A percentile compares a stretch with the other conserved stretches of the same genome.
phyloP scores from a whole-genome alignment of 352 stramenopile species.

The Nothophytophthora sp. region DNA sequence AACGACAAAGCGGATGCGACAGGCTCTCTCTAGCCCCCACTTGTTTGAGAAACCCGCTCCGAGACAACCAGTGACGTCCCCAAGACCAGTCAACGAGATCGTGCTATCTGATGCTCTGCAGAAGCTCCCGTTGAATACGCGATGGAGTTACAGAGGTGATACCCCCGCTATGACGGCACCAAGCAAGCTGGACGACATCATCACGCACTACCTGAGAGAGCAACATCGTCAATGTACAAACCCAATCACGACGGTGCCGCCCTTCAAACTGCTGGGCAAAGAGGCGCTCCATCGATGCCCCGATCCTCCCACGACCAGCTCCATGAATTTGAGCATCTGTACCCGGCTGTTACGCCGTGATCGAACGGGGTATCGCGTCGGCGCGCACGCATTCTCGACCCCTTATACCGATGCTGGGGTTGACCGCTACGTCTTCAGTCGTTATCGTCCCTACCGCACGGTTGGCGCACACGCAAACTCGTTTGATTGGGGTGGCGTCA shows the following conservation, averaged over 20 bases:
- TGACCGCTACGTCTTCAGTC: conserved; percentile 79
- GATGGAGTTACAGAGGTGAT: conserved; percentile 26
- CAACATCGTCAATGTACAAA: conserved; percentile 89
- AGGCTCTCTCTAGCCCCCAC: conserved; percentile 25
- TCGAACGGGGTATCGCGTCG: conserved; percentile 48
- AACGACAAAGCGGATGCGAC: conserved; percentile 34
- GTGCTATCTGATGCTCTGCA: conserved; percentile 24
- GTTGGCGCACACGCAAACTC: conserved; percentile 49
- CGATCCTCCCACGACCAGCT: conserved; percentile 45
- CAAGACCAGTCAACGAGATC: conserved; percentile 13
- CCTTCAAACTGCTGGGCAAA: conserved; percentile 75
- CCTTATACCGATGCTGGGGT: conserved; percentile 67
- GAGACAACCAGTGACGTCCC: conserved; percentile 19
- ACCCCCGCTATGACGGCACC: conserved; percentile 3
- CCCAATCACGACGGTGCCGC: conserved; percentile 83
- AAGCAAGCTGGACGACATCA: conserved; percentile 82
- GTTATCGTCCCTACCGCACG: conserved; percentile 69
- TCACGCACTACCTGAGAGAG: conserved; percentile 85
- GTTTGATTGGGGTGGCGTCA: conserved; percentile 61
- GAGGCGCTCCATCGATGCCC: conserved; percentile 71
- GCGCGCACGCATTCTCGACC: conserved; percentile 41
- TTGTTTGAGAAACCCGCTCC: conserved; percentile 30
- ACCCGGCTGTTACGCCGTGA: conserved; percentile 53
- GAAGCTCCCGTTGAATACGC: conserved; percentile 36
- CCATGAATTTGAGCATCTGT: conserved; percentile 68